These are phyloP conservation scores for Claviceps digitariae DNA, from an alignment of 2,329 filamentous ascomycete species.

Conservation along the genomic window DNA sequence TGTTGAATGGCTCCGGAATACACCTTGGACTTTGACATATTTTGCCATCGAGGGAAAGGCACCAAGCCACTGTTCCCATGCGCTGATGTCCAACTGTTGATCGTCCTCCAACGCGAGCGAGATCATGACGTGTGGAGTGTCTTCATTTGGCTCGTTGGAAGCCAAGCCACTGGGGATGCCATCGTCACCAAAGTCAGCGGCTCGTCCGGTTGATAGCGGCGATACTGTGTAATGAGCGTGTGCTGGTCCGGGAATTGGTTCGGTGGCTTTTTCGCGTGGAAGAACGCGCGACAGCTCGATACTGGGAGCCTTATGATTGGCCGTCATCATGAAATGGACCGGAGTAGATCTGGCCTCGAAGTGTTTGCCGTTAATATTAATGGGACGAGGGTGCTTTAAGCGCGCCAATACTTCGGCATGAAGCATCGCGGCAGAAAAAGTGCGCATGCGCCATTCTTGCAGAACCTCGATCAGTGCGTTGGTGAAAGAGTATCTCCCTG, in stretches of 20 bases:
- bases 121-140: constrained; percentile 47
- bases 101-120: constrained; percentile 45
- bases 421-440: constrained; percentile 46
- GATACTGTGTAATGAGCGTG: constrained; percentile 4
- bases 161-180: constrained; percentile 14
- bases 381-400: constrained; percentile 43
- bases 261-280: constrained; percentile 13
- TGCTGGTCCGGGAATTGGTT: constrained; percentile 9
- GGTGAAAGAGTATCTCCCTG: constrained; percentile 46
- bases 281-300: constrained; percentile 36
- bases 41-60: constrained; percentile 44
- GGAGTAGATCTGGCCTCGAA: constrained; percentile 46
- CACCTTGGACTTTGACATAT: constrained; percentile 46
- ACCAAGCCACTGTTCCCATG: constrained; percentile 44
- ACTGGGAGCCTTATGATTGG: constrained; percentile 43
- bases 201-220: constrained; percentile 13
- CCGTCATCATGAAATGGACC: constrained; percentile 50
- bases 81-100: constrained; percentile 41
- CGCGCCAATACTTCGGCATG: constrained; percentile 47
- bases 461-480: constrained; percentile 45
- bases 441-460: constrained; percentile 39
- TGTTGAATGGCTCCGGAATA: constrained; percentile 49
- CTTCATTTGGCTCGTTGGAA: constrained; percentile 34
- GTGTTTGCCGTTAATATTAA: constrained; percentile 42
- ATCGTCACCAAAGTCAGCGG: constrained; percentile 12